Percentiles rank a stretch among this genome's conserved stretches.
phyloP scores from a whole-genome alignment of 148 eudicot species.

The Vaccinium myrtillus region DNA sequence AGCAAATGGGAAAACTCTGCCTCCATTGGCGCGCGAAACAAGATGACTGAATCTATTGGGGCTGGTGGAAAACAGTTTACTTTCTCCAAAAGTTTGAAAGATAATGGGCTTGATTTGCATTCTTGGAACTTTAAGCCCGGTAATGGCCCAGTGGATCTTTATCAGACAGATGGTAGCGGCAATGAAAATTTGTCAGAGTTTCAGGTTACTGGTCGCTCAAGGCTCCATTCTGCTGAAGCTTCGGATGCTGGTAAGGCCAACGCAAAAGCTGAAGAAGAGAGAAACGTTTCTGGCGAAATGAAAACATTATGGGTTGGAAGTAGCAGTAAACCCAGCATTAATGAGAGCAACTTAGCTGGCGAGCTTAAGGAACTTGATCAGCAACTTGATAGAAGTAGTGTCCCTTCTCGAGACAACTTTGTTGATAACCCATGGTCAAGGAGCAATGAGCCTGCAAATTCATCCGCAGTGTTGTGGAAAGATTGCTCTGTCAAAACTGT shows the following conservation, averaged over 20 bases:
- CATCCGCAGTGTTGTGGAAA: constrained; percentile 58
- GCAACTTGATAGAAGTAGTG: constrained; percentile 26
- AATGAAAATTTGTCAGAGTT: constrained; percentile 28
- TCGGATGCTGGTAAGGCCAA: constrained; percentile 26
- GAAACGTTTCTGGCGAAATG: constrained; percentile 34
- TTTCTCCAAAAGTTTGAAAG: constrained; percentile 49
- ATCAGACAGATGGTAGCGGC: constrained; percentile 33
- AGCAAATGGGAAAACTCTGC: constrained; percentile 45
- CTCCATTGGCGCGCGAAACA: constrained; percentile 28
- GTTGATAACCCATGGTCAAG: constrained; percentile 51
- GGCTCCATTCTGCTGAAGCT: constrained; percentile 38
- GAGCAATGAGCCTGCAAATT: constrained; percentile 38
- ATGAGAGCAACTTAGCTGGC: constrained; percentile 35
- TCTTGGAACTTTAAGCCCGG: constrained; percentile 52
- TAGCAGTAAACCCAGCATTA: constrained; percentile 45
- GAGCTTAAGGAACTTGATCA: constrained; percentile 43
- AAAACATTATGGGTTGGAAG: constrained; percentile 49
- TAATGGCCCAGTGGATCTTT: constrained; percentile 41
- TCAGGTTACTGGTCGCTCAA: constrained; percentile 33
- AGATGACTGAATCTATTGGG: constrained; percentile 30
- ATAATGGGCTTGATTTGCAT: constrained; percentile 66
- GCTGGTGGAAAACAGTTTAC: constrained; percentile 46
- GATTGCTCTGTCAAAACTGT: constrained; percentile 74
- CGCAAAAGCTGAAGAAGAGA: constrained; percentile 50
- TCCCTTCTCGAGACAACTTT: constrained; percentile 32